Conservation (phyloP, 441 rosid species). For the Breynia disticha region DNA sequence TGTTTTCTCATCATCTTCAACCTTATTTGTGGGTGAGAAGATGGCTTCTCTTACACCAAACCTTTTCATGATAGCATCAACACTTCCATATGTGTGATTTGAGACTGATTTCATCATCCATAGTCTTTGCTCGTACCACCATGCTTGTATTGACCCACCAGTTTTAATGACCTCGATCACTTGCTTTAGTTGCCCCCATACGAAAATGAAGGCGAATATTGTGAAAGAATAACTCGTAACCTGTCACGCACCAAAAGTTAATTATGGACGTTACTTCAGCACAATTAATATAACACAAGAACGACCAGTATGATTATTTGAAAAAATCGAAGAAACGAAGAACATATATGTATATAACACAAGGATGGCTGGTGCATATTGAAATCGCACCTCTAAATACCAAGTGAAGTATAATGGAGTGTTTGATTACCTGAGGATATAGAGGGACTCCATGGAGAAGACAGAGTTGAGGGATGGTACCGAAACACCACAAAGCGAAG, state of each 20-base stretch:
- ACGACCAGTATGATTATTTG: too few species aligned
- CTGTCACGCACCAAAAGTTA: slow-evolving; percentile 14
- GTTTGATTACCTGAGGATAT: slow-evolving; percentile 29
- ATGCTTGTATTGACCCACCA: slow-evolving; percentile 13
- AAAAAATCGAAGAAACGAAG: too few species aligned
- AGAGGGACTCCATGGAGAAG: slow-evolving; percentile 28
- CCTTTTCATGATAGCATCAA: slow-evolving; percentile 20
- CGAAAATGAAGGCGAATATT: slow-evolving; percentile 19
- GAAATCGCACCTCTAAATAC: too few species aligned
- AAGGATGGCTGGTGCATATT: too few species aligned
- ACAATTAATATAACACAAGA: too few species aligned
- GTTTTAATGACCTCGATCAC: slow-evolving; percentile 19
- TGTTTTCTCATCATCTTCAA: slow-evolving; percentile 12
- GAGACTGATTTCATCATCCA: slow-evolving; percentile 38
- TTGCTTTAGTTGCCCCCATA: slow-evolving; percentile 13
- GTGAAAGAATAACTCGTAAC: slow-evolving; percentile 17
- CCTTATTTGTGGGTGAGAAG: slow-evolving; percentile 34
- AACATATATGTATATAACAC: too few species aligned
- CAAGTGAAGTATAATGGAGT: too few species aligned
- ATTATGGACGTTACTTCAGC: too few species aligned
- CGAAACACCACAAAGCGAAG: slow-evolving; percentile 26
- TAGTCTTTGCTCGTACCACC: slow-evolving; percentile 25
- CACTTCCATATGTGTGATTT: slow-evolving; percentile 14
- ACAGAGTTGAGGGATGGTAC: slow-evolving; percentile 32
- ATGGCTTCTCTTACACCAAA: slow-evolving; percentile 25